Evolutionary conservation across 2,329 filamentous ascomycete species (phyloP).

Genomic region (Calonectria crousiana): DNA sequence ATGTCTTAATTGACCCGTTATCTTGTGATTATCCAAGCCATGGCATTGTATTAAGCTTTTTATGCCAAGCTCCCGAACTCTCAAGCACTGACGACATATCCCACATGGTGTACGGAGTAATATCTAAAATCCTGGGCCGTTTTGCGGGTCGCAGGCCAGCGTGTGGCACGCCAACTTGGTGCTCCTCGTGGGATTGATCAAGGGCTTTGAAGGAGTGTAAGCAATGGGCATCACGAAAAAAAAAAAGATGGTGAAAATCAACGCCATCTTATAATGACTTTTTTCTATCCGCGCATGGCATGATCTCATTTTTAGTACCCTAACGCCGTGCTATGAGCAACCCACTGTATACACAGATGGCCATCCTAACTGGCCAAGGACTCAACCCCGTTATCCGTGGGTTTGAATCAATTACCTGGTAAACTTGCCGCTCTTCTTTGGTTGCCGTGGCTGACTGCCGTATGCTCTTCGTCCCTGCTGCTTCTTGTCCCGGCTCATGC

Average conservation of each 20-base stretch:
- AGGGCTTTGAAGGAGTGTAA: not conserved
- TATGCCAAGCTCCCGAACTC: not conserved
- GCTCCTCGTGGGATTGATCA: not conserved
- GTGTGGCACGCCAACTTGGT: not conserved
- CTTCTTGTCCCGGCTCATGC: slow-evolving; percentile 78
- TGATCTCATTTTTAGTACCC: slow-evolving; percentile 46
- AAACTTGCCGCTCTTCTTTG: slow-evolving; percentile 40
- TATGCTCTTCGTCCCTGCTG: slow-evolving; percentile 75
- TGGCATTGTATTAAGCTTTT: not conserved
- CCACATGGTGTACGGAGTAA: not conserved
- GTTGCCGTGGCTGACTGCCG: slow-evolving; percentile 81
- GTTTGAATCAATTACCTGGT: slow-evolving; percentile 32
- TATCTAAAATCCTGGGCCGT: not conserved
- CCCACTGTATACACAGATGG: slow-evolving; percentile 34
- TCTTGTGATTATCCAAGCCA: not conserved
- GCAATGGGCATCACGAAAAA: not conserved
- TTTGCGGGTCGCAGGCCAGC: not conserved
- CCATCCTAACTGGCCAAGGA: slow-evolving; percentile 27
- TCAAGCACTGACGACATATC: not conserved
- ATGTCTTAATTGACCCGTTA: not conserved
- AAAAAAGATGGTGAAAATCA: not conserved
- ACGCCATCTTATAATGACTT: not conserved
- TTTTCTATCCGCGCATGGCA: slow-evolving; percentile 32
- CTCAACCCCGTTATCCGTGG: slow-evolving; percentile 20
- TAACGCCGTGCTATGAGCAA: slow-evolving; percentile 46